These are phyloP conservation scores for Blastobotrys capitulatus DNA, from an alignment of 1,139 yeast genomes.

Conservation along the genomic window DNA sequence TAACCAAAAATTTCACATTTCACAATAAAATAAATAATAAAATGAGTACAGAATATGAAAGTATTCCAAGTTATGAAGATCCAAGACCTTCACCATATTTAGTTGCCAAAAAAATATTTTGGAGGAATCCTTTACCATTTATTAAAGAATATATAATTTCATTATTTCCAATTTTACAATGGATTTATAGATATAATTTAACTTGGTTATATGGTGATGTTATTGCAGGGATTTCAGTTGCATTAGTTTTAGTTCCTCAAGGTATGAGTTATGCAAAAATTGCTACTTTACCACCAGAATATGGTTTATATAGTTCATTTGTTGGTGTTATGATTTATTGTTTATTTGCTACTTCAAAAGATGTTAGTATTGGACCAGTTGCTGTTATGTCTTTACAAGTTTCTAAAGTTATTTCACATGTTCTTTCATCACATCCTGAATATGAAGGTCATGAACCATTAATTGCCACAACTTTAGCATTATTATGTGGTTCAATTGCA, in stretches of 20 bases:
- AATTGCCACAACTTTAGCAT: conserved; percentile 74
- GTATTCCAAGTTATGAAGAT: conserved; percentile 18
- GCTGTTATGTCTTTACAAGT: conserved; percentile 93
- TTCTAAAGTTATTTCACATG: conserved; percentile 66
- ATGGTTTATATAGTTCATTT: conserved; percentile 86
- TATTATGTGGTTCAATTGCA: conserved; percentile 81
- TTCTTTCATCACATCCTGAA: conserved; percentile 46
- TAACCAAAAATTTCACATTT: too few relatives aligned
- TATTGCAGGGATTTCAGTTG: conserved; percentile 90
- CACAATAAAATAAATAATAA: neutral
- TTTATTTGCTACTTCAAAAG: conserved; percentile 90
- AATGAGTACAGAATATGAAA: conserved; percentile 1
- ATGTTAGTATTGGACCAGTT: conserved; percentile 94
- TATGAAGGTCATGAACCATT: conserved; percentile 30
- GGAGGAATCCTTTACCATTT: conserved; percentile 20
- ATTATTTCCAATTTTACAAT: conserved; percentile 68
- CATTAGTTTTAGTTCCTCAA: conserved; percentile 90
- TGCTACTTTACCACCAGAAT: conserved; percentile 77
- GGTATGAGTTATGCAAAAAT: conserved; percentile 91
- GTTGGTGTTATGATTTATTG: conserved; percentile 88
- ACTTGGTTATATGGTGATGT: conserved; percentile 79
- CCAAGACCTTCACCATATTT: conserved; percentile 15
- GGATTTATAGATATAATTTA: conserved; percentile 81
- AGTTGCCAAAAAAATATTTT: conserved; percentile 11
- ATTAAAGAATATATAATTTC: conserved; percentile 48